Percentiles rank a stretch among this genome's conserved stretches.
phyloP scores from a whole-genome alignment of 225 moss, liverwort and hornwort species.

The Sphagnum contortum region DNA sequence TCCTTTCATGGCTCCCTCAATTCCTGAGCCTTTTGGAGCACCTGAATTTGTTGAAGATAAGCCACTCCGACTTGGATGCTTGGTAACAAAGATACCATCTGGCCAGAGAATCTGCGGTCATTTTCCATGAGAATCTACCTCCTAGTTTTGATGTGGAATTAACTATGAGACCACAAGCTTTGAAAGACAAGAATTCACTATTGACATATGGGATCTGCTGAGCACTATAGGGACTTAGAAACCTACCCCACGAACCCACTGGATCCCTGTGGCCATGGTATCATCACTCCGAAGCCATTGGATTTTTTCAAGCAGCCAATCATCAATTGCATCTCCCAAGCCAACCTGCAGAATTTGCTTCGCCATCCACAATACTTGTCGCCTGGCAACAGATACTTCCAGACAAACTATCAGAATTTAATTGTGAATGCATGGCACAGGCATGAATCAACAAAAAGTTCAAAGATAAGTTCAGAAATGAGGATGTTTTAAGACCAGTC shows the following conservation, averaged over 20 bases:
- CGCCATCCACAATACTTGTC: slow-evolving; percentile 97
- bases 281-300: slow-evolving; percentile 88
- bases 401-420: too few relatives aligned
- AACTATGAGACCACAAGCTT: too few relatives aligned
- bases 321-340: slow-evolving; percentile 93
- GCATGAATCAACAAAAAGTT: too few relatives aligned
- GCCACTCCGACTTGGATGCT: slow-evolving; percentile 34
- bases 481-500: too few relatives aligned
- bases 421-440: too few relatives aligned
- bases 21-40: slow-evolving; percentile 21
- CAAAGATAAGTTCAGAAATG: too few relatives aligned
- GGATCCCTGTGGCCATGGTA: slow-evolving; percentile 73
- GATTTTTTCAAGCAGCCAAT: slow-evolving; percentile 77
- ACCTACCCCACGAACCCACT: slow-evolving; percentile 57
- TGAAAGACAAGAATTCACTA: too few relatives aligned
- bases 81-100: slow-evolving; percentile 70
- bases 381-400: slow-evolving; percentile 14
- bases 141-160: too few relatives aligned
- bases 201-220: too few relatives aligned
- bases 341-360: slow-evolving; percentile 91
- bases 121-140: too few relatives aligned
- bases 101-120: slow-evolving; percentile 72
- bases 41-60: slow-evolving; percentile 20
- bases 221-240: too few relatives aligned
- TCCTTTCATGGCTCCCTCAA: slow-evolving; percentile 10